Evolutionary conservation across 2,329 filamentous ascomycete species (phyloP), one percentile per base, ranked within the genome.

Genomic region (Epichloe brachyelytri): DNA sequence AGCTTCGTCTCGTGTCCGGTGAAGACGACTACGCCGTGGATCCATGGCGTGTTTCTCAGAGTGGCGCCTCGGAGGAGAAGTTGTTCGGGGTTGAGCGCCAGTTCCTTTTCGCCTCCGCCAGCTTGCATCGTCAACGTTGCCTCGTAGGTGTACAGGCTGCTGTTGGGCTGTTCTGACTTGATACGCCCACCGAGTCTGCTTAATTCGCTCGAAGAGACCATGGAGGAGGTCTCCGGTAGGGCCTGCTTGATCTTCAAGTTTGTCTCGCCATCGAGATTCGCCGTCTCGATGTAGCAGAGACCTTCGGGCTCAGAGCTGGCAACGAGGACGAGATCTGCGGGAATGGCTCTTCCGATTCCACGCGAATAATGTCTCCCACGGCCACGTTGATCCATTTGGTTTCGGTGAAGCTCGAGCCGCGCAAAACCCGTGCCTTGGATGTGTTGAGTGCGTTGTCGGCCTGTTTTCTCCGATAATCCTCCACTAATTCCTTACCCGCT

Each of bases 171-270:
- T 69, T 98, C 93, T 1, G 91, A 97, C 60, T 88, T 85, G 59
- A 98, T 75, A 55, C 86, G 85, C 33, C 93, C 93, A 45, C 87
- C 86, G 3, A 98, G 71, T 55, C 91, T 79, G 63, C 88, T 88
- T 55, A 98, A 73, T 60, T 97, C 91, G 56, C 79, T 82, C 17
- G 89, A 81, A 63, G 88, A 95, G 53, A 98, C 89, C 63, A 96
- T 76, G 54, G 85, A 77, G 14, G 86, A 83, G 0, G 93, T 98
- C 71, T 98, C 93, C 0, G 93, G 91, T 50, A 96, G 83, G 2
- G 83, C 91, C 71, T 98, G 93, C 71, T 98, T 98, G 71, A 98
- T 95, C 71, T 98, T 98, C 59, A 98, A 72, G 65, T 98, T 98
- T 19, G 93, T 98, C 70, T 98, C 93, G 59, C 93, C 93, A 61